Evolutionary conservation across 2,329 filamentous ascomycete species (phyloP).

Genomic region (Alternaria angustiovoidea): DNA sequence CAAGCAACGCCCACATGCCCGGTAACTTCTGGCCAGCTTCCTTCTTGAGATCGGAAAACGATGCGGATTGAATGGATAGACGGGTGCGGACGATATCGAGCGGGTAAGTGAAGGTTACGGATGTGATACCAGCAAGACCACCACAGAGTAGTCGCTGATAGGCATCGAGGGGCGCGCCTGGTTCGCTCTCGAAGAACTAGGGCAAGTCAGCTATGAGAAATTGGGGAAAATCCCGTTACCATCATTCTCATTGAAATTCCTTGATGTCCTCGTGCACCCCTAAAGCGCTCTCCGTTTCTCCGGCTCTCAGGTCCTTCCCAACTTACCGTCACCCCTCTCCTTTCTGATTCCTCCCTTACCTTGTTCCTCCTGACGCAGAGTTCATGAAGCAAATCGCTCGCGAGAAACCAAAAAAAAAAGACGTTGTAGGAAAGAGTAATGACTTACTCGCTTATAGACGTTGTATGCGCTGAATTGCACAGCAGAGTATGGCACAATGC

Average conservation of each 20-base stretch:
- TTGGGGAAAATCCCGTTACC: not conserved
- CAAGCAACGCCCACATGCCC: slow-evolving; percentile 89
- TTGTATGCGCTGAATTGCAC: slow-evolving; percentile 99
- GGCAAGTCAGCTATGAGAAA: slow-evolving; percentile 22
- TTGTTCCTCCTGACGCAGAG: not conserved
- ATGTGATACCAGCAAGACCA: slow-evolving; percentile 91
- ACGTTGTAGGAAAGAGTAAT: not conserved
- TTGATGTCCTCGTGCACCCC: not conserved
- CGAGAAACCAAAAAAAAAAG: not conserved
- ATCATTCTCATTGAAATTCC: not conserved
- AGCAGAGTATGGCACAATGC: slow-evolving; percentile 96
- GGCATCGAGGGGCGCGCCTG: slow-evolving; percentile 77
- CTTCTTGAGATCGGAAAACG: slow-evolving; percentile 77
- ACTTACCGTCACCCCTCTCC: not conserved
- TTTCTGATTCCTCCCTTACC: not conserved
- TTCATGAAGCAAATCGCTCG: slow-evolving; percentile 10
- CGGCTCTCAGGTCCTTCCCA: not conserved
- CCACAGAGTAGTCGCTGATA: slow-evolving; percentile 85
- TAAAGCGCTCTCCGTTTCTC: not conserved
- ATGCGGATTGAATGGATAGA: slow-evolving; percentile 96
- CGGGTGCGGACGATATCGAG: slow-evolving; percentile 97
- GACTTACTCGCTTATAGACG: slow-evolving; percentile 86
- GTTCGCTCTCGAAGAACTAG: slow-evolving; percentile 77
- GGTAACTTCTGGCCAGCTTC: slow-evolving; percentile 67
- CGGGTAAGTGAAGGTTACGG: slow-evolving; percentile 92